phyloP scores from a whole-genome alignment of 2,329 filamentous ascomycete genomes.

The Fusarium nematophilum region DNA sequence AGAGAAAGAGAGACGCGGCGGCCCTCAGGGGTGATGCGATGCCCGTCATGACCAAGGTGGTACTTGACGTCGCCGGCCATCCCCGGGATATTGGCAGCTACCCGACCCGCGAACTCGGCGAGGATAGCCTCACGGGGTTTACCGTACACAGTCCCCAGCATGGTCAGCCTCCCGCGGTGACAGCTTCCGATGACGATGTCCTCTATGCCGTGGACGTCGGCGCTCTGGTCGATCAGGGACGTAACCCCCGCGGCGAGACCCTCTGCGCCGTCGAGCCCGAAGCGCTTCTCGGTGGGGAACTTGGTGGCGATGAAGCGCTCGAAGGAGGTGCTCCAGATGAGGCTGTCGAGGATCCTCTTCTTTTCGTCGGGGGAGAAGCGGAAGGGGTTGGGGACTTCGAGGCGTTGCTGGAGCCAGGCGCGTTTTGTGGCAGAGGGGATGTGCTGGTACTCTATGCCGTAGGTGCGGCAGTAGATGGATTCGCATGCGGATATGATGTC shows the following conservation, averaged over 20 bases:
- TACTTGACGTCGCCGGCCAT: conserved; percentile 96
- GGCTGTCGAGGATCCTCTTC: conserved; percentile 91
- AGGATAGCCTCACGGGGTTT: conserved; percentile 99
- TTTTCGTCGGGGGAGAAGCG: conserved; percentile 98
- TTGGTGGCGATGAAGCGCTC: conserved; percentile 94
- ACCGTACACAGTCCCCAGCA: conserved; percentile 95
- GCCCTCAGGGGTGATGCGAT: conserved; percentile 94
- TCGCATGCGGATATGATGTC: conserved; percentile 94
- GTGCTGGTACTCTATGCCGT: conserved; percentile 97
- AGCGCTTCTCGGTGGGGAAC: conserved; percentile 99
- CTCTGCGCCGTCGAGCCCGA: conserved; percentile 96
- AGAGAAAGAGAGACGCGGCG: conserved; percentile 97
- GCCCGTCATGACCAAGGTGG: conserved; percentile 99
- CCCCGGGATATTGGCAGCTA: conserved; percentile 89
- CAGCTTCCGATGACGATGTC: conserved; percentile 99
- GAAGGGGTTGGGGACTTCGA: conserved; percentile 92
- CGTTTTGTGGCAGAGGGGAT: conserved; percentile 96
- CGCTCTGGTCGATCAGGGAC: conserved; percentile 95
- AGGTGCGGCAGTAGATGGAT: conserved; percentile 94
- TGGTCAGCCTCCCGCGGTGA: conserved; percentile 96
- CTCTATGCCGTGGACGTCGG: conserved; percentile 92
- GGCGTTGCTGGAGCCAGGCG: conserved; percentile 94
- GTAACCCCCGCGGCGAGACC: conserved; percentile 98
- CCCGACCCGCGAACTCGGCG: conserved; percentile 91
- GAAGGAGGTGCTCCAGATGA: conserved; percentile 98